Percentiles rank a stretch among this genome's conserved stretches.
phyloP scores from a whole-genome alignment of 495 filamentous ascomycete genomes.

The Daldinia caldariorum region DNA sequence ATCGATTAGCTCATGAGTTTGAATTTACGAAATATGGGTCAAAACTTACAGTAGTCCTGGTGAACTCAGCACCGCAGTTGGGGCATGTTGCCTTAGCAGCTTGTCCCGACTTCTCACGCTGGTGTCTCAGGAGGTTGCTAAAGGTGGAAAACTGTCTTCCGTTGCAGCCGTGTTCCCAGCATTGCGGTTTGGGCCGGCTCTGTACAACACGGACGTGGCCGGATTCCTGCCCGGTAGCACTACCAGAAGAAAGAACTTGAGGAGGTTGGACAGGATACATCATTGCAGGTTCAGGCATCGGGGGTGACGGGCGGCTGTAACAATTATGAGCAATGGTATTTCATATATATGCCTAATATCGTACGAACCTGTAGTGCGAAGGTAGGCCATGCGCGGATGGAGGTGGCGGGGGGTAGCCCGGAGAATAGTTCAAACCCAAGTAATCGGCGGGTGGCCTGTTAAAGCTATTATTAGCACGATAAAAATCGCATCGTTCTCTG shows the following conservation, averaged over 20 bases:
- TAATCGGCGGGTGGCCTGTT: conserved; percentile 46
- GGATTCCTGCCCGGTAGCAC: conserved; percentile 45
- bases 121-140: conserved; percentile 90
- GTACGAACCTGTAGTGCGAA: conserved; percentile 57
- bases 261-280: conserved; percentile 56
- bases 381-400: conserved; percentile 51
- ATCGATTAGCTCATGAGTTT: conserved; percentile 16
- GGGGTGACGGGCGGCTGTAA: conserved; percentile 49
- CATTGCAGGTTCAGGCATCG: conserved; percentile 53
- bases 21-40: background rate
- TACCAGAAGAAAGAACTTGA: conserved; percentile 43
- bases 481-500: background rate
- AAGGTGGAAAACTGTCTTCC: conserved; percentile 94
- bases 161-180: conserved; percentile 96
- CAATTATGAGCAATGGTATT: conserved; percentile 30
- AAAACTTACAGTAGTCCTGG: conserved; percentile 71
- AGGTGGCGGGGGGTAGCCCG: conserved; percentile 50
- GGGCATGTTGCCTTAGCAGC: conserved; percentile 87
- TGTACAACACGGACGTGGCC: conserved; percentile 75
- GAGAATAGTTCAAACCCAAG: conserved; percentile 50
- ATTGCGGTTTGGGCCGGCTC: conserved; percentile 86
- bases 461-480: conserved; percentile 28
- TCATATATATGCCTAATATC: background rate
- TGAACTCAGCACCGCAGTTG: conserved; percentile 90
- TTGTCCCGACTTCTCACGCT: conserved; percentile 92